Evolutionary conservation across 768 basidiomycete genomes (phyloP).

Genomic region (Agaricus subrufescens): DNA sequence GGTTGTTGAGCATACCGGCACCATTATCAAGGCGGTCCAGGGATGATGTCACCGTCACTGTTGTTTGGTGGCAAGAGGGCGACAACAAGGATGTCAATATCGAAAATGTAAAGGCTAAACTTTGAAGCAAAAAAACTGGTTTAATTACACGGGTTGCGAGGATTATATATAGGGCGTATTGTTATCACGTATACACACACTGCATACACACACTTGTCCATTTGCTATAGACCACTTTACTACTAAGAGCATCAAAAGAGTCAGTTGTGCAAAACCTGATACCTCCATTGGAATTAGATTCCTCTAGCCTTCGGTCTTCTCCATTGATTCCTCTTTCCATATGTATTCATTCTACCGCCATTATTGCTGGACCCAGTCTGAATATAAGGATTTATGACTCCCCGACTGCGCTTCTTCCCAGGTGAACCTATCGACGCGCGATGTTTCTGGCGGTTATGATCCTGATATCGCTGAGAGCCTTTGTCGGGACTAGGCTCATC

Average conservation of each 20-base stretch:
- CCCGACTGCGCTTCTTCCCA: not conserved
- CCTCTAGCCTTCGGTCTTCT: constrained; percentile 5
- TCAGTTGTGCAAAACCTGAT: not conserved
- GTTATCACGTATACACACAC: not conserved
- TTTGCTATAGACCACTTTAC: not conserved
- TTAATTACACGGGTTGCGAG: no score
- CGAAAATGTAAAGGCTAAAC: constrained; percentile 45
- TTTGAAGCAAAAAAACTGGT: constrained; percentile 26
- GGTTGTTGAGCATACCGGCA: constrained; percentile 75
- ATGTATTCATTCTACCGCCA: constrained; percentile 11
- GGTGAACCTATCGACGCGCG: not conserved
- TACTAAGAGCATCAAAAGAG: not conserved
- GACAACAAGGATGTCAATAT: constrained; percentile 34
- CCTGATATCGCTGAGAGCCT: not conserved
- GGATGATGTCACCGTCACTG: constrained; percentile 84
- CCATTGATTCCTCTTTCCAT: constrained; percentile 5
- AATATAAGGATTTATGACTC: constrained; percentile 2
- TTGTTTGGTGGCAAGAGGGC: constrained; percentile 79
- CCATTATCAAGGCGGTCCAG: constrained; percentile 73
- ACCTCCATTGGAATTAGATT: not conserved
- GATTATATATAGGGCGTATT: no score
- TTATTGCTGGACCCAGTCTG: constrained; percentile 7
- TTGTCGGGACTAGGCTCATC: not conserved
- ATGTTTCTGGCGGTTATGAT: not conserved
- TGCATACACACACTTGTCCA: not conserved